Evolutionary conservation across 352 stramenopile species (phyloP).

Genomic region (Globisporangium iwayamae): DNA sequence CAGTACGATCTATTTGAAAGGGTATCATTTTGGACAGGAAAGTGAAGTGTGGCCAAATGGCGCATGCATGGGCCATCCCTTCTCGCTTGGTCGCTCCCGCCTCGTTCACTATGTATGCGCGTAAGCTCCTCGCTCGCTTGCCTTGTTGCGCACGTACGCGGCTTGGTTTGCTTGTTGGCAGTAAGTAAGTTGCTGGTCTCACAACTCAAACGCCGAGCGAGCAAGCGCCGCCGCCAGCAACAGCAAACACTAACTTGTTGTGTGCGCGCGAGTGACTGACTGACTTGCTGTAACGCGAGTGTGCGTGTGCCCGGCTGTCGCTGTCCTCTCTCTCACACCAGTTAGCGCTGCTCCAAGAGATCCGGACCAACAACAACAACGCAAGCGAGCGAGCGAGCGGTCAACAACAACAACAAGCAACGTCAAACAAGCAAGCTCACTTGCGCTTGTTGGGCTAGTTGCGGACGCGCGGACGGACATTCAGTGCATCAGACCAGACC

Average conservation of each 20-base stretch:
- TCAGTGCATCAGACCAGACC: conserved; percentile 1
- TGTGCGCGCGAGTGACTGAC: not conserved
- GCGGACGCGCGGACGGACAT: no score
- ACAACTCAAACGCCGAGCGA: conserved; percentile 4
- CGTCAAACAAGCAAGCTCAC: not conserved
- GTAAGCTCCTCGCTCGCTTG: not conserved
- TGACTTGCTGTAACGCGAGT: not conserved
- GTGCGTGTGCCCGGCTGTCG: not conserved
- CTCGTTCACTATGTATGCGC: not conserved
- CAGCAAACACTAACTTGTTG: not conserved
- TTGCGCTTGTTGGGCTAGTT: not conserved
- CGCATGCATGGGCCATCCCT: not conserved
- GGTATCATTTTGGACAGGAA: not conserved
- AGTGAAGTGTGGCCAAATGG: not conserved
- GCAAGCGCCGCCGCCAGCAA: not conserved
- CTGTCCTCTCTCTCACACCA: conserved; percentile 2
- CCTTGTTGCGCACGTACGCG: not conserved
- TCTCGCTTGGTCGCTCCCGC: not conserved
- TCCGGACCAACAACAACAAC: conserved; percentile 4
- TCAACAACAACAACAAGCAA: not conserved
- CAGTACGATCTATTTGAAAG: no score
- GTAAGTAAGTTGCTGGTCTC: not conserved
- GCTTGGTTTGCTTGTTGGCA: not conserved
- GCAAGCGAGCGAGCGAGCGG: not conserved
- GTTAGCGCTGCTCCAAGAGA: conserved; percentile 1